These are phyloP conservation scores for Catharanthus roseus DNA, from an alignment of 257 asterid species.

Conservation along the genomic window DNA sequence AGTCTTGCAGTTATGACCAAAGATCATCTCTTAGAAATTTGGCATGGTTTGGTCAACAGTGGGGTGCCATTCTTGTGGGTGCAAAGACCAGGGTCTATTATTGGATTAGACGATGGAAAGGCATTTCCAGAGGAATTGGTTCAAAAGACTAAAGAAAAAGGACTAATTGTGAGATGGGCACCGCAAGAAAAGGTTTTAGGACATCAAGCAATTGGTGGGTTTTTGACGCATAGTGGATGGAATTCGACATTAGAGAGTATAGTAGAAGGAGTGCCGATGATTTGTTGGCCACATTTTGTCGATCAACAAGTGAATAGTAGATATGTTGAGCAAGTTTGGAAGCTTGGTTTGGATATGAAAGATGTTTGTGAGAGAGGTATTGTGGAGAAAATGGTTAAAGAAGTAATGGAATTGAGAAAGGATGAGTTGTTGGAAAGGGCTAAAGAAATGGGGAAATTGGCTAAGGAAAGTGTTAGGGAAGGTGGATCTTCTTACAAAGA, in stretches of 20 bases:
- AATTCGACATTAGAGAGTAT: conserved; percentile 58
- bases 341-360: conserved; percentile 62
- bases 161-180: conserved; percentile 55
- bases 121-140: conserved; percentile 22
- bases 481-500: conserved; percentile 48
- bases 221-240: conserved; percentile 71
- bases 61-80: conserved; percentile 59
- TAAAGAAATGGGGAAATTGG: conserved; percentile 33
- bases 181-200: conserved; percentile 58
- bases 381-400: conserved; percentile 35
- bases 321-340: conserved; percentile 46
- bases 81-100: conserved; percentile 33
- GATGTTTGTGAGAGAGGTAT: conserved; percentile 48
- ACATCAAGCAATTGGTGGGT: conserved; percentile 52
- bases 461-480: conserved; percentile 29
- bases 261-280: conserved; percentile 56
- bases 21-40: conserved; percentile 45
- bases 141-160: conserved; percentile 34
- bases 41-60: conserved; percentile 56
- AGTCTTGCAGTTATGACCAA: conserved; percentile 37
- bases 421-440: conserved; percentile 38
- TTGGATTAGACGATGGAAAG: conserved; percentile 18
- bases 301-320: conserved; percentile 67
- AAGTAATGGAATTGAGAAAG: conserved; percentile 39
- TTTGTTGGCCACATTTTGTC: conserved; percentile 51